Base-by-base conservation (phyloP, 768 basidiomycete species). In the Gymnopilus junonius region DNA sequence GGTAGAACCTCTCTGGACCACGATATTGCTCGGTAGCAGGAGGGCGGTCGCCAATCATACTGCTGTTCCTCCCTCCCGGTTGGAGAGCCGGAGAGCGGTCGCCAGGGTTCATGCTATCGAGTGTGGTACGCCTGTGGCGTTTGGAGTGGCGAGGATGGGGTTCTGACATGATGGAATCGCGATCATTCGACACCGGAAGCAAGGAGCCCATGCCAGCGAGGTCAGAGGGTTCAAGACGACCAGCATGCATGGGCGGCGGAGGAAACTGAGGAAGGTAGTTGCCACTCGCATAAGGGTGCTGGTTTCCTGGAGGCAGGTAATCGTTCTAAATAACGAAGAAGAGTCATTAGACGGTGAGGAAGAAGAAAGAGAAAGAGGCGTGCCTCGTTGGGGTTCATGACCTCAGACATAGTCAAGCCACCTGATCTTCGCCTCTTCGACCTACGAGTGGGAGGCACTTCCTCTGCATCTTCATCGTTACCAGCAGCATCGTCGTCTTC, bases 401-500 rank as follows among this genome's bases (percentile, higher is more conserved):
- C 55, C 17, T 50, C 54, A 14, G 51, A 8, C 54, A 65, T 7
- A n/a, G 20, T 55, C 43, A 34, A 25, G n/a, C 40, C 55, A 2
- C 48, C 45, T 1, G 31, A 14, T 8, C 46, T 21, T 23, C 37
- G n/a, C 32, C 32, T 59, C 48, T 50, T 48, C 27, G 43, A 48
- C 23, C 27, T 32, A 15, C 31, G 57, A 11, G 8, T 15, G 20
- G 27, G 8, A 31, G n/a, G 32, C 20, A 4, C 37, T 21, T 39
- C 53, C 23, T 29, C 51, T 31, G n/a, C 42, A 20, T 37, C 45
- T 5, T 62, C 58, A 53, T 66, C 63, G 8, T 62, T 70, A 4
- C 72, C 74, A n/a, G 74, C 74, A 8, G 71, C 75, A 8, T 71
- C 75, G 35, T 68, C 74, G 3, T 75, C 76, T 0, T 55, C 76